These are phyloP conservation scores for barrel medic (Medicago truncatula) DNA, from an alignment of 306 rosid species.

Conservation along the genomic window MtrunA17r5.0-ANR NC_053049.1:44464501-44465000, in stretches of 20 bases:
- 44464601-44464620: conserved; percentile 1
- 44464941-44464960: conserved; percentile 11
- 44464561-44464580: conserved; percentile 1
- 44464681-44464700: conserved; percentile 23
- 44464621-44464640: not conserved
- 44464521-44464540: too few relatives aligned
- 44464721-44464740: conserved; percentile 17
- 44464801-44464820: too few relatives aligned
- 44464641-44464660: conserved; percentile 5
- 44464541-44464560: not conserved
- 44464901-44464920: not conserved
- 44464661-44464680: conserved; percentile 25
- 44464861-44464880: not conserved
- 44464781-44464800: too few relatives aligned
- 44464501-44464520: not conserved
- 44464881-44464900: not conserved
- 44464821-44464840: conserved; percentile 21
- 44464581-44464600: conserved; percentile 6
- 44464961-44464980: conserved; percentile 12
- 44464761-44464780: not conserved
- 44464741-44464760: conserved; percentile 27
- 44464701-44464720: conserved; percentile 28
- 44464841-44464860: conserved; percentile 9
- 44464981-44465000: not conserved
- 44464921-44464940: conserved; percentile 3